Evolutionary conservation across 2,329 filamentous ascomycete genomes (phyloP).

Genomic region (Venturia asperata): DNA sequence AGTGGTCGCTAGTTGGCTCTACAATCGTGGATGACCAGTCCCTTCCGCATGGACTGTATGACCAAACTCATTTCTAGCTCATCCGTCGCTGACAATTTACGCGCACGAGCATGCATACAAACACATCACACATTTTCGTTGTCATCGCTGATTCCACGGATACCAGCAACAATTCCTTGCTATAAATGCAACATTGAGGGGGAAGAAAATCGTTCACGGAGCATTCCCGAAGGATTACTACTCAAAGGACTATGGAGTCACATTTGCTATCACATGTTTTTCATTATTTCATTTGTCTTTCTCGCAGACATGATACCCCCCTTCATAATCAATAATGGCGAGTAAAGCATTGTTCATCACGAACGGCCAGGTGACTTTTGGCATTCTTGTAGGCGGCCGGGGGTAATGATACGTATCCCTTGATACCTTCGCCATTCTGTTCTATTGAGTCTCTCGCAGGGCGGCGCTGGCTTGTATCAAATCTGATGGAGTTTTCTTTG

Average conservation of each 20-base stretch:
- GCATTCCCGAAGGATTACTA: neutral
- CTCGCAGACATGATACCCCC: constrained; percentile 7
- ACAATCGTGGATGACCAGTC: constrained; percentile 11
- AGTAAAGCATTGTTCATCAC: neutral
- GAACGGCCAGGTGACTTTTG: neutral
- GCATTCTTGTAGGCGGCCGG: neutral
- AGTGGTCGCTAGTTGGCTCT: constrained; percentile 14
- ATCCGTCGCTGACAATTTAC: neutral
- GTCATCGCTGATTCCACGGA: neutral
- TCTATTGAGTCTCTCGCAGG: neutral
- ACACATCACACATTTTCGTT: neutral
- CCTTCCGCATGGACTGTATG: neutral
- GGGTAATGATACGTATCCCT: neutral
- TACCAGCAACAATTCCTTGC: neutral
- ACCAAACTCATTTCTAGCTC: neutral
- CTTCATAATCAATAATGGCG: neutral
- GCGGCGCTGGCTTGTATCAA: neutral
- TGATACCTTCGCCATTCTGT: neutral
- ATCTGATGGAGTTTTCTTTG: neutral
- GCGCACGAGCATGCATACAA: neutral
- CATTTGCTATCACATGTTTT: neutral
- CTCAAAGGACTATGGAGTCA: neutral
- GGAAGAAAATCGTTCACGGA: neutral
- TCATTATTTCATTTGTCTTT: neutral
- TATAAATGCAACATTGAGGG: neutral